Percentiles rank a stretch among this genome's conserved stretches.
These are phyloP conservation scores for Prunus yedoensis DNA, from an alignment of 331 rosid genomes.

Conservation along the genomic window DNA sequence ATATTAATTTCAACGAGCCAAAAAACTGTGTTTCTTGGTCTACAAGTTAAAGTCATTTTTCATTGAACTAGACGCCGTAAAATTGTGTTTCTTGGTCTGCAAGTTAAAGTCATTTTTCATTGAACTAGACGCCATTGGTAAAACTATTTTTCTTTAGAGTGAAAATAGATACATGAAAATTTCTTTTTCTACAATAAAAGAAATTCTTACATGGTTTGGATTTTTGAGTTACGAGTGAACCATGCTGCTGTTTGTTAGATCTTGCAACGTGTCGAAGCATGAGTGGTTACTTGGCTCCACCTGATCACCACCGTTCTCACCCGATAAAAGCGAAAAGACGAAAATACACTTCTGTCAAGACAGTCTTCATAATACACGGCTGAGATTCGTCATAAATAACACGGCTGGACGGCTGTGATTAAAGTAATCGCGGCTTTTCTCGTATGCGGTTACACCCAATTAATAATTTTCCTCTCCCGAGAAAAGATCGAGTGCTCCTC, in stretches of 20 bases:
- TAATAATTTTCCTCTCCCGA: constrained; percentile 7
- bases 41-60: too few relatives aligned
- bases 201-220: too few relatives aligned
- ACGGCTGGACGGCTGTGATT: constrained; percentile 35
- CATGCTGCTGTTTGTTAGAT: not conserved
- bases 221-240: not conserved
- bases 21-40: rapidly evolving
- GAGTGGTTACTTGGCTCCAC: not conserved
- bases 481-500: constrained; percentile 60
- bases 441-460: constrained; percentile 27
- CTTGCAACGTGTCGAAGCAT: not conserved
- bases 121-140: rapidly evolving
- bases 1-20: too few relatives aligned
- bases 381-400: not conserved
- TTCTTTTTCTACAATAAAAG: too few relatives aligned
- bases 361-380: constrained; percentile 3
- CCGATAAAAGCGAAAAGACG: not conserved
- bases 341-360: not conserved
- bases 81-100: rapidly evolving
- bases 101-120: too few relatives aligned
- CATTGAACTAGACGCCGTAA: rapidly evolving
- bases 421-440: constrained; percentile 1
- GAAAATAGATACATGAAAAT: too few relatives aligned
- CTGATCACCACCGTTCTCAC: not conserved
- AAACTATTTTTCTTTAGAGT: too few relatives aligned